A percentile compares a stretch with the other conserved stretches of the same genome.
phyloP scores from a whole-genome alignment of 345 rosid species.

The Erodium maritimum region DNA sequence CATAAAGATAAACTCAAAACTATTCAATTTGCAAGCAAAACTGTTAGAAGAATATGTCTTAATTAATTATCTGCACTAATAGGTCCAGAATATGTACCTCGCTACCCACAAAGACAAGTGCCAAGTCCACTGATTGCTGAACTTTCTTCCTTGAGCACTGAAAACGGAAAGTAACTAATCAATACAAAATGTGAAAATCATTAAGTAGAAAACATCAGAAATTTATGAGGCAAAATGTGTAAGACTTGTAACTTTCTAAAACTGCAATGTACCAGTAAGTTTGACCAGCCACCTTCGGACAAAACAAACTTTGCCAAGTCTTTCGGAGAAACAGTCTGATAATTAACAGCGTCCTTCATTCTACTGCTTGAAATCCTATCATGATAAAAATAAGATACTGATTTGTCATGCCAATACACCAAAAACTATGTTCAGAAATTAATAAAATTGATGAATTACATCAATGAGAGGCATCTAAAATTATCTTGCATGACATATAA shows the following conservation, averaged over 20 bases:
- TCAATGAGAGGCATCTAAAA: background rate
- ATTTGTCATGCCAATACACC: background rate
- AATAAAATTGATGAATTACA: background rate
- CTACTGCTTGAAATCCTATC: slow-evolving; percentile 23
- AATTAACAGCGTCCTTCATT: slow-evolving; percentile 39
- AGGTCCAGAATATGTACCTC: slow-evolving; percentile 38
- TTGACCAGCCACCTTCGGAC: slow-evolving; percentile 66
- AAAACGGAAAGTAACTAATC: slow-evolving; percentile 3
- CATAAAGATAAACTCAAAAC: background rate
- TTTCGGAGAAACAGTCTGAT: slow-evolving; percentile 58
- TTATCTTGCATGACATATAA: background rate
- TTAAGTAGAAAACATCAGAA: background rate
- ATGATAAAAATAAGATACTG: slow-evolving; percentile 3
- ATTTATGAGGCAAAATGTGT: background rate
- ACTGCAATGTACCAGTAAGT: slow-evolving; percentile 44
- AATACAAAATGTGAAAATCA: background rate
- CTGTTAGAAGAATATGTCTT: background rate
- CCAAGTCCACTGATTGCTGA: slow-evolving; percentile 50
- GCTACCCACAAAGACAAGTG: slow-evolving; percentile 77
- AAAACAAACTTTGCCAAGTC: slow-evolving; percentile 64
- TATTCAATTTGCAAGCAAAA: background rate
- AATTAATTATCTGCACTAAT: background rate
- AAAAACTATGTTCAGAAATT: background rate
- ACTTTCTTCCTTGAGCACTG: slow-evolving; percentile 53
- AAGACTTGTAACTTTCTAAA: background rate